A percentile compares a stretch with the other conserved stretches of the same genome.
Conservation (phyloP, 1,284 basidiomycete species). For the Ustilago lituana region DNA sequence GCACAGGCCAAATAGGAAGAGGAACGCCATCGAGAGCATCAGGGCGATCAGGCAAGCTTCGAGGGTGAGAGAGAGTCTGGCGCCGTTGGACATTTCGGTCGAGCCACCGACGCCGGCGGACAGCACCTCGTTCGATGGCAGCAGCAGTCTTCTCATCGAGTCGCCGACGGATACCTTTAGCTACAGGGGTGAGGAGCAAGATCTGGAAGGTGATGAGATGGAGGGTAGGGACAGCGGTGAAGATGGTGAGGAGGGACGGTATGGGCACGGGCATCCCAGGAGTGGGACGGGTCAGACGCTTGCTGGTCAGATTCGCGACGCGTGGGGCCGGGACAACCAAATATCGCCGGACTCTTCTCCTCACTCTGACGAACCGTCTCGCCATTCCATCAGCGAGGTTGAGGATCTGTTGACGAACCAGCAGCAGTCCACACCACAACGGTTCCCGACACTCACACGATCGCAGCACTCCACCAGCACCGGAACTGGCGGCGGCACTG, state of each 20-base stretch:
- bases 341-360: background rate
- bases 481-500: too few species aligned
- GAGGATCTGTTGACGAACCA: slow-evolving; percentile 19
- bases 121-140: slow-evolving; percentile 8
- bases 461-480: slow-evolving; percentile 4
- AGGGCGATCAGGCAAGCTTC: slow-evolving; percentile 33
- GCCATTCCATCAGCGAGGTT: slow-evolving; percentile 24
- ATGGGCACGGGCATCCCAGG: slow-evolving; percentile 7
- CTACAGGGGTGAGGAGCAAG: slow-evolving; percentile 10
- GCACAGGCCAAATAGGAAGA: slow-evolving; percentile 41
- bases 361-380: slow-evolving; percentile 1
- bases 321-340: slow-evolving; percentile 23
- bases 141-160: slow-evolving; percentile 26
- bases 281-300: slow-evolving; percentile 25
- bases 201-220: slow-evolving; percentile 8
- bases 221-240: slow-evolving; percentile 7
- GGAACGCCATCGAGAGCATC: slow-evolving; percentile 44
- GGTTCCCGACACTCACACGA: slow-evolving; percentile 4
- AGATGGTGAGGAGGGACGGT: slow-evolving; percentile 14
- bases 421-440: slow-evolving; percentile 3
- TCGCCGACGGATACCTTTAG: slow-evolving; percentile 35
- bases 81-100: slow-evolving; percentile 30
- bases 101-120: slow-evolving; percentile 36
- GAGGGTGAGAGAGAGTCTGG: slow-evolving; percentile 12
- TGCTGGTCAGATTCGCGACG: slow-evolving; percentile 32